Evolutionary conservation across 192 early-diverging fungal species (phyloP), one percentile per base, ranked within the genome.

Genomic region (Oehlia diaphana): DNA sequence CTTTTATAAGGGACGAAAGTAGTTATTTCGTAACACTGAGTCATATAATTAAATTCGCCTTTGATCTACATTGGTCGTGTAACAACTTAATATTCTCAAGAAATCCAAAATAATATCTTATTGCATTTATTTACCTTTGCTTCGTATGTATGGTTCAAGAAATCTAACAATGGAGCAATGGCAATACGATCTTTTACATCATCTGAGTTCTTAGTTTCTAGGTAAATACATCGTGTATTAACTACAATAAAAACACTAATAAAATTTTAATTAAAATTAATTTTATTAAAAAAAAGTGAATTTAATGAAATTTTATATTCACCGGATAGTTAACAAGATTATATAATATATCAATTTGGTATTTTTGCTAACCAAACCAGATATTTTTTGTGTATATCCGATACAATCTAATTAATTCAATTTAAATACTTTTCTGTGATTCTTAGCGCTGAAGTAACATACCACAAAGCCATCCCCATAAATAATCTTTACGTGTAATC

Each of bases 121-220:
- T 84, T 70, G 50, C 50, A 23, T 80, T 79, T 28, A 44, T 72
- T 37, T 80, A 91, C 88, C 73, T 87, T 86, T 44, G 91, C 91
- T 28, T 86, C 81, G 26, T 78, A 81, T 50, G 86, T 88, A 86
- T 94, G 93, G 81, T 94, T 94, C 58, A 94, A 88, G 23, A 94
- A 89, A 85, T 94, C 93, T 14, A 94, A 84, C 71, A 93, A 84
- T 6, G 93, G 93, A 39, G 93, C 93, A 53, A 94, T 82, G 37
- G 93, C 91, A 53, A 94, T 91, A 68, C 84, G 89, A 65, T 90
- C 89, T 13, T 77, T 83, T 7, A 81, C 78, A 13, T 67, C 71
- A 26, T 61, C 12, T 2, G 37, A 81, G 26, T 84, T 82, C n/a
- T 80, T 83, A 5, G 76, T 81, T 61, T 83, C 85, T 28, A 90